phyloP scores from a whole-genome alignment of 1,284 basidiomycete species.

The Trametes versicolor region DNA sequence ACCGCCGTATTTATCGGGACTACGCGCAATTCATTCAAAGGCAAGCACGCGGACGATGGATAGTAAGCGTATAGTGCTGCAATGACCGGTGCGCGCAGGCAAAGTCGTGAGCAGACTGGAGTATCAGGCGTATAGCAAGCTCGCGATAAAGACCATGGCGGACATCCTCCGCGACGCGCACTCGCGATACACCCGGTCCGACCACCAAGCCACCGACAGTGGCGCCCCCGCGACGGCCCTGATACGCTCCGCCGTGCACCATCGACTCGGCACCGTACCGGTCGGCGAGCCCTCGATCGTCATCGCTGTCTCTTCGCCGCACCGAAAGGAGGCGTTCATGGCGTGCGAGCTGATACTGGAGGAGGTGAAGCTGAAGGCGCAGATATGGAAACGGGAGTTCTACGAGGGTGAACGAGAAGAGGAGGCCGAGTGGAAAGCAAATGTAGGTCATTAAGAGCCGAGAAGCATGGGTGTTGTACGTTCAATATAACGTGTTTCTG shows the following conservation, averaged over 20 bases:
- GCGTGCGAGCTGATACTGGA: slow-evolving; percentile 87
- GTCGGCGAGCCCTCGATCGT: slow-evolving; percentile 87
- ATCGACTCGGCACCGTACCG: slow-evolving; percentile 83
- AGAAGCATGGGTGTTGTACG: slow-evolving; percentile 7
- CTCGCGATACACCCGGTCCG: slow-evolving; percentile 51
- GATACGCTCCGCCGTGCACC: slow-evolving; percentile 71
- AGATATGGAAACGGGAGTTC: slow-evolving; percentile 92
- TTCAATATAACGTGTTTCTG: slow-evolving; percentile 16
- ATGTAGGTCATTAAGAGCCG: slow-evolving; percentile 45
- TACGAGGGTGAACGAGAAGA: slow-evolving; percentile 74
- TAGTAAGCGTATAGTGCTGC: neutral
- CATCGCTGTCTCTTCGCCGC: slow-evolving; percentile 87
- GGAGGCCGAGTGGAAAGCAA: slow-evolving; percentile 80
- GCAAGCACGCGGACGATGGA: slow-evolving; percentile 44
- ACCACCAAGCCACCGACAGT: slow-evolving; percentile 50
- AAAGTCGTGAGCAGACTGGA: slow-evolving; percentile 79
- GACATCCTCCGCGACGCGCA: slow-evolving; percentile 65
- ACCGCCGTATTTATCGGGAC: slow-evolving; percentile 80
- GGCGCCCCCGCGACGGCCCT: slow-evolving; percentile 45
- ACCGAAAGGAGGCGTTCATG: slow-evolving; percentile 83
- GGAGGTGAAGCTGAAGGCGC: slow-evolving; percentile 82
- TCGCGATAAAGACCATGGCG: slow-evolving; percentile 84
- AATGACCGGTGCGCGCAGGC: slow-evolving; percentile 51
- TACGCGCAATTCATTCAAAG: slow-evolving; percentile 71
- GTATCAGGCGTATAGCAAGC: slow-evolving; percentile 85